A percentile compares a stretch with the other conserved stretches of the same genome.
Evolutionary conservation across 2,329 filamentous ascomycete species (phyloP).

Genomic region (Ramularia endophylla): DNA sequence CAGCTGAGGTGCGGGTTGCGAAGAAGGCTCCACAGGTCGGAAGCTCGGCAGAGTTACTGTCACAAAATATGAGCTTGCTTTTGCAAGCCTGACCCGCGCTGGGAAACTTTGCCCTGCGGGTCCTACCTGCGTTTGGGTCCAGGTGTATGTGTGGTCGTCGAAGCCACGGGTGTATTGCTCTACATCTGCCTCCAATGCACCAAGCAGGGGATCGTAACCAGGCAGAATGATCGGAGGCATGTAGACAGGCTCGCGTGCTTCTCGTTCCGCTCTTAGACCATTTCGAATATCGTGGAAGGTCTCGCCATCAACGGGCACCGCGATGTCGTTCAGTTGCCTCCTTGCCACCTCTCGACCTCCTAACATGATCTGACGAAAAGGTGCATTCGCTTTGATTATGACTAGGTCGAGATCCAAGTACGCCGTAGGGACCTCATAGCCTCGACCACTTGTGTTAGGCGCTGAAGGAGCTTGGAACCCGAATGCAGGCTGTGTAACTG

Average conservation of each 20-base stretch:
- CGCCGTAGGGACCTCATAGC: conserved; percentile 31
- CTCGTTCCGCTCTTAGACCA: conserved; percentile 42
- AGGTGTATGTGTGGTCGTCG: conserved; percentile 35
- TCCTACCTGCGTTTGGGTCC: conserved; percentile 35
- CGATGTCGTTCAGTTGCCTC: conserved; percentile 39
- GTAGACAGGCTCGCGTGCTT: conserved; percentile 44
- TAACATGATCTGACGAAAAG: conserved; percentile 40
- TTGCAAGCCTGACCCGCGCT: conserved; percentile 35
- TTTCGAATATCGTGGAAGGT: conserved; percentile 40
- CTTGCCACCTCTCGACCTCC: conserved; percentile 34
- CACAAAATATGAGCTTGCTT: conserved; percentile 42
- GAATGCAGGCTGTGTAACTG: conserved; percentile 14
- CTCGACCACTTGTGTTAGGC: conserved; percentile 2
- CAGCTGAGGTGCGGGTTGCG: conserved; percentile 7
- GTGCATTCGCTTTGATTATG: conserved; percentile 41
- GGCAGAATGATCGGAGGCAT: conserved; percentile 45
- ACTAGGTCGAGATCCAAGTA: conserved; percentile 45
- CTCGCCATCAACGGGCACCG: conserved; percentile 37
- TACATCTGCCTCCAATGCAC: conserved; percentile 37
- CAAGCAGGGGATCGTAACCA: conserved; percentile 38
- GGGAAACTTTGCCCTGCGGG: conserved; percentile 31
- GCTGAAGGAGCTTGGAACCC: conserved; percentile 8
- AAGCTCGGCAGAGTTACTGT: conserved; percentile 35
- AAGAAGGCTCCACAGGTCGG: conserved; percentile 18
- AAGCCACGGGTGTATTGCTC: conserved; percentile 41